Evolutionary conservation across 228 moss, liverwort and hornwort genomes (phyloP).

Genomic region (Sphagnum magellanicum): DNA sequence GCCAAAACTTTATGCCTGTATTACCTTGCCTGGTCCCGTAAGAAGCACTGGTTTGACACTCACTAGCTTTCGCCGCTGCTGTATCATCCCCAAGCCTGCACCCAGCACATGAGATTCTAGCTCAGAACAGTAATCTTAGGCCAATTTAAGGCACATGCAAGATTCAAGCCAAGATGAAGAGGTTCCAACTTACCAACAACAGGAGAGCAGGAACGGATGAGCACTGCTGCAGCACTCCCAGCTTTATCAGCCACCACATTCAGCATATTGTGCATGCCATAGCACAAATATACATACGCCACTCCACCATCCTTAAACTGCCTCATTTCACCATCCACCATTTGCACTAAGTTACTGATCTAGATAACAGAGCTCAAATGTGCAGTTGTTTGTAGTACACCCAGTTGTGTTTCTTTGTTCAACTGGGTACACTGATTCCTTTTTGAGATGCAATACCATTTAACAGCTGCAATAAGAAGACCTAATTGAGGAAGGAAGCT

Average conservation of each 20-base stretch:
- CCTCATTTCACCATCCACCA: conserved; percentile 10
- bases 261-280: conserved; percentile 81
- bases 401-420: too few species aligned
- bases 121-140: background rate
- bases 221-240: conserved; percentile 76
- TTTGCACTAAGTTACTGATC: background rate
- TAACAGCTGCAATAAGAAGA: too few species aligned
- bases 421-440: too few species aligned
- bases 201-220: conserved; percentile 89
- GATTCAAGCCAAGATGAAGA: too few species aligned
- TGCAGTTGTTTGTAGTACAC: conserved; percentile 1
- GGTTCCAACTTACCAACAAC: conserved; percentile 44
- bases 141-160: too few species aligned
- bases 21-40: conserved; percentile 90
- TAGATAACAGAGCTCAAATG: background rate
- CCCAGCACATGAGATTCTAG: background rate
- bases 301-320: conserved; percentile 86
- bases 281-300: conserved; percentile 87
- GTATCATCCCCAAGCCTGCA: conserved; percentile 73
- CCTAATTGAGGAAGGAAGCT: too few species aligned
- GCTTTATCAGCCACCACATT: conserved; percentile 70
- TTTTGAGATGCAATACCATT: too few species aligned
- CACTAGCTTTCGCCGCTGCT: conserved; percentile 59
- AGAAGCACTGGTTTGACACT: conserved; percentile 76
- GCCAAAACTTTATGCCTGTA: too few species aligned